phyloP scores from a whole-genome alignment of 352 stramenopile species.

The Saprolegnia diclina region DNA sequence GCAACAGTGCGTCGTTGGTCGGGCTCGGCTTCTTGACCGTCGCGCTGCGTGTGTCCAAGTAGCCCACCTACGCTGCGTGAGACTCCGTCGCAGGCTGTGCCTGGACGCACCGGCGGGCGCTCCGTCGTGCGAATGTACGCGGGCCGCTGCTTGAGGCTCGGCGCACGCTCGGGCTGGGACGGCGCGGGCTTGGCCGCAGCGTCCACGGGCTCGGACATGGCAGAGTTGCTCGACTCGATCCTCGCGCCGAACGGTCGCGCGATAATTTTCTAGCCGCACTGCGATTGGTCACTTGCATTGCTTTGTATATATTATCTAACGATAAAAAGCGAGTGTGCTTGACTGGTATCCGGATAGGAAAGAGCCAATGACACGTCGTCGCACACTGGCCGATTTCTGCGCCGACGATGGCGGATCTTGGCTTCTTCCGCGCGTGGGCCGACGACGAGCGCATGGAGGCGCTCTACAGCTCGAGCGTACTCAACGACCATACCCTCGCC shows the following conservation, averaged over 20 bases:
- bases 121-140: constrained; percentile 10
- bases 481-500: constrained; percentile 3
- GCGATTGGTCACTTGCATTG: neutral
- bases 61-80: constrained; percentile 1
- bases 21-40: constrained; percentile 21
- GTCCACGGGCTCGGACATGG: neutral
- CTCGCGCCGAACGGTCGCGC: constrained; percentile 1
- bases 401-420: neutral
- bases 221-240: neutral
- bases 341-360: neutral
- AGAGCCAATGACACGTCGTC: neutral
- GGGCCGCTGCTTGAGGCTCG: neutral
- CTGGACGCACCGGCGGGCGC: neutral
- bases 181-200: neutral
- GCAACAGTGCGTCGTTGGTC: constrained; percentile 14
- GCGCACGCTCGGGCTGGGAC: neutral
- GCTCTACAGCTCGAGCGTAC: constrained; percentile 22
- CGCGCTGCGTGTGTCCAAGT: constrained; percentile 13
- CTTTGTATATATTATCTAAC: neutral
- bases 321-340: neutral
- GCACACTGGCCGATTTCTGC: neutral
- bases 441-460: constrained; percentile 26
- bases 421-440: constrained; percentile 15
- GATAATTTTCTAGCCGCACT: neutral
- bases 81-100: neutral